Evolutionary conservation across 2,329 filamentous ascomycete genomes (phyloP), one percentile per base, ranked within the genome.

Genomic region (Aspergillus arachidicola): DNA sequence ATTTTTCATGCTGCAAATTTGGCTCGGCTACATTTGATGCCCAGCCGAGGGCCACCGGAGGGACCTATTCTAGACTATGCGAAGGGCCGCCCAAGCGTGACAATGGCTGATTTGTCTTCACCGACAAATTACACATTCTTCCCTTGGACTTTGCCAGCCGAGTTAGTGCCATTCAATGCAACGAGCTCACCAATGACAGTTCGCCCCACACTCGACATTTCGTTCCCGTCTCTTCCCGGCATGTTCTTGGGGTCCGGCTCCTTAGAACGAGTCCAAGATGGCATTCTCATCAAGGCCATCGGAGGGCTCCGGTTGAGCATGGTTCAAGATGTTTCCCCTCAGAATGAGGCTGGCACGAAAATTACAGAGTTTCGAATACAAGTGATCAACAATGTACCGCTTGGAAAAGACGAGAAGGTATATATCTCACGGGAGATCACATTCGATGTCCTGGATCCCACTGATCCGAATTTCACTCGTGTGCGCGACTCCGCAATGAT

Each of bases 1-100:
- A 80, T 97, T 10, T 99, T 94, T 77, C 93, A 97, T 72, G 94
- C 94, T 6, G 92, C 94, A 23, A 92, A 89, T 66, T 85, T 98
- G 67, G 91, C 94, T 32, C 88, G 92, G 54, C 81, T 98, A 32
- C 91, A 97, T 74, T 84, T 90, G 43, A 91, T 92, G 72, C 91
- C 91, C 6, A 80, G 74, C 23, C 77, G 78, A 53, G 78, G 80
- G 23, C 87, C 88, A 60, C 80, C 86, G 3, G 87, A 91, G 32
- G 85, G 84, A 12, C 81, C 84, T 34, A 76, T 86, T 57, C 74
- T 84, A 60, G 81, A 85, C 72, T 86, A 81, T 79, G 88, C 80
- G 11, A 72, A 77, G 28, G 79, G 83, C 64, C 84, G 85, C 68
- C 85, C 86, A 4, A 86, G 84, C 63, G 82, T 87, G 16, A 84